Evolutionary conservation across 768 basidiomycete genomes (phyloP).

Genomic region (Candolleomyces eurysporus): DNA sequence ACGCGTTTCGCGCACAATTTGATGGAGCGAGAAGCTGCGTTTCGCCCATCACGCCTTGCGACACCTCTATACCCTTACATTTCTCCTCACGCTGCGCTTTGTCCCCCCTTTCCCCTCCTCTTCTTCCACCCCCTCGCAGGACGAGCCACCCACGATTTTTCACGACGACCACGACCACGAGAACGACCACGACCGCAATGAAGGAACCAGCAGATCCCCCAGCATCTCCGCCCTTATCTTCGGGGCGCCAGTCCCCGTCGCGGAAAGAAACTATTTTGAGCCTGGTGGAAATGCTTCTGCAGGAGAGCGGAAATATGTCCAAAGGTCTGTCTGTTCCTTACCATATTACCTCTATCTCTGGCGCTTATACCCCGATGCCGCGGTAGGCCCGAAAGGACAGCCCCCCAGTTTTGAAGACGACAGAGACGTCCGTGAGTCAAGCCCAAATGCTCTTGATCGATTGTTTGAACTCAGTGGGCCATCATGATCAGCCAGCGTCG

Average conservation of each 20-base stretch:
- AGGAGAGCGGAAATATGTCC: slow-evolving; percentile 30
- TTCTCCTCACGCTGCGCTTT: background rate
- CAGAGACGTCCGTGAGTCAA: slow-evolving; percentile 60
- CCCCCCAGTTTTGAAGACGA: slow-evolving; percentile 60
- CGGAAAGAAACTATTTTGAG: slow-evolving; percentile 48
- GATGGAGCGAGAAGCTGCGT: background rate
- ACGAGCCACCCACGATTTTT: background rate
- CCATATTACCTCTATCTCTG: background rate
- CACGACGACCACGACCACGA: no score
- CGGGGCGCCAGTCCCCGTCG: slow-evolving; percentile 29
- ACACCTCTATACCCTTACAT: slow-evolving; percentile 1
- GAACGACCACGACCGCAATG: background rate
- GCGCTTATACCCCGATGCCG: slow-evolving; percentile 19
- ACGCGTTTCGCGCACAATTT: slow-evolving; percentile 1
- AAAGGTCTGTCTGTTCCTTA: slow-evolving; percentile 24
- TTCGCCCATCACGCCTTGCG: slow-evolving; percentile 2
- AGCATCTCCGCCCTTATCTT: slow-evolving; percentile 16
- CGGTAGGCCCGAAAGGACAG: slow-evolving; percentile 23
- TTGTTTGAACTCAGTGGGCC: background rate
- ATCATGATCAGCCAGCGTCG: slow-evolving; percentile 48
- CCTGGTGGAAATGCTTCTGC: slow-evolving; percentile 49
- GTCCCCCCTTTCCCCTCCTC: background rate
- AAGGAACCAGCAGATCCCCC: background rate
- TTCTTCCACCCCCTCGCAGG: background rate
- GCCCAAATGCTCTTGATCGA: background rate